Conservation (phyloP, 371 early-diverging fungal genomes). For the Chytridiales sp. region DNA sequence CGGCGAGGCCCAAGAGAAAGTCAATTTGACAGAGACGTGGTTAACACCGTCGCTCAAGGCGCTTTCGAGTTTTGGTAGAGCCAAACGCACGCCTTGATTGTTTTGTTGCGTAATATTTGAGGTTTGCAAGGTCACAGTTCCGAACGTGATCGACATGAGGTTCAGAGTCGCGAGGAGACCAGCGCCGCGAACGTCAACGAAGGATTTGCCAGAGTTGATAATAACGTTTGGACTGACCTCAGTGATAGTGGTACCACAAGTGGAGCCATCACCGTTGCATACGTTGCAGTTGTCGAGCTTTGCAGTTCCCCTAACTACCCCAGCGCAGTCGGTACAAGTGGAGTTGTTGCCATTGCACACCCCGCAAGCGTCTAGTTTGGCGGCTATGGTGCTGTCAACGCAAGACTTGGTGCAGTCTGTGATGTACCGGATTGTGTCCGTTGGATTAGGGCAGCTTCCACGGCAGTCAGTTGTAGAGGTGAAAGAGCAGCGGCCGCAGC, state of each 20-base stretch:
- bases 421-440: not conserved
- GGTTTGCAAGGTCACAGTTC: not conserved
- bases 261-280: conserved; percentile 13
- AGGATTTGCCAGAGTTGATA: not conserved
- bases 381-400: not conserved
- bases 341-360: conserved; percentile 18
- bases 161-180: conserved; percentile 4
- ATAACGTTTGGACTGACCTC: conserved; percentile 1
- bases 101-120: too few relatives aligned
- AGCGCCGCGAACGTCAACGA: conserved; percentile 14
- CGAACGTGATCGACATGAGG: not conserved
- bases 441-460: conserved; percentile 4
- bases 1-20: too few relatives aligned
- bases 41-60: too few relatives aligned
- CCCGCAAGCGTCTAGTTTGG: conserved; percentile 9
- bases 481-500: conserved; percentile 14
- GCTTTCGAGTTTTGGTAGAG: too few relatives aligned
- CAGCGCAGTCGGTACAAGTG: conserved; percentile 17
- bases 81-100: too few relatives aligned
- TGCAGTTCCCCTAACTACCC: conserved; percentile 11
- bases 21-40: too few relatives aligned
- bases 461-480: conserved; percentile 9
- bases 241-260: conserved; percentile 1
- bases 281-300: conserved; percentile 14
- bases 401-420: conserved; percentile 12